Evolutionary conservation across 148 eudicot species (phyloP).

Genomic region (Silene latifolia): DNA sequence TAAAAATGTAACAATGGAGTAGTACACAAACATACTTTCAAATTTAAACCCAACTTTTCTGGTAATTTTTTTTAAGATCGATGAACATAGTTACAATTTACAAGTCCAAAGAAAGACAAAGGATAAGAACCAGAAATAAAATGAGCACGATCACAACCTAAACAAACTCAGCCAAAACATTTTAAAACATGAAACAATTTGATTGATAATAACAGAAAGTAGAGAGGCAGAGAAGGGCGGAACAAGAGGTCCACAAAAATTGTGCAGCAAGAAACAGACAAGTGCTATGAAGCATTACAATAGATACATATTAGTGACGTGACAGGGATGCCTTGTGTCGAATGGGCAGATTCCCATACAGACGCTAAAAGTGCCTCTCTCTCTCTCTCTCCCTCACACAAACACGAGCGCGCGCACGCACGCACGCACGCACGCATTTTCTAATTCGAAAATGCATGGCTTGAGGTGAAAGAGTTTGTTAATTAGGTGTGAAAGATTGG

Average conservation of each 20-base stretch:
- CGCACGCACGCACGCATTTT: no score
- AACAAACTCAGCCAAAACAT: background rate
- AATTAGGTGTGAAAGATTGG: background rate
- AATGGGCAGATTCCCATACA: background rate
- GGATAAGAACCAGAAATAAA: background rate
- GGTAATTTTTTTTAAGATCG: background rate
- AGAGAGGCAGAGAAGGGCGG: slow-evolving; percentile 1
- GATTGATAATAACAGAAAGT: background rate
- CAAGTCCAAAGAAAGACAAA: background rate
- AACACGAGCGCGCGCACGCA: background rate
- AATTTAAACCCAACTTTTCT: background rate
- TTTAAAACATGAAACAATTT: background rate
- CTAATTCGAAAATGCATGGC: background rate
- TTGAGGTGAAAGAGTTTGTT: background rate
- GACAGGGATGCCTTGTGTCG: background rate
- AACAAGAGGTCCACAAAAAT: background rate
- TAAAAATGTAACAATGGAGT: background rate
- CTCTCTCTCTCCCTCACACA: background rate
- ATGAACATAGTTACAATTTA: background rate
- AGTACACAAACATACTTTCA: background rate
- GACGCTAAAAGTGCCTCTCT: background rate
- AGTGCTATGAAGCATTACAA: background rate
- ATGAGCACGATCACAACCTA: slow-evolving; percentile 2
- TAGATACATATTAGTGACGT: background rate
- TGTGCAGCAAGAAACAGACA: background rate